phyloP scores from a whole-genome alignment of 768 basidiomycete genomes.

The Polyporus arcularius region DNA sequence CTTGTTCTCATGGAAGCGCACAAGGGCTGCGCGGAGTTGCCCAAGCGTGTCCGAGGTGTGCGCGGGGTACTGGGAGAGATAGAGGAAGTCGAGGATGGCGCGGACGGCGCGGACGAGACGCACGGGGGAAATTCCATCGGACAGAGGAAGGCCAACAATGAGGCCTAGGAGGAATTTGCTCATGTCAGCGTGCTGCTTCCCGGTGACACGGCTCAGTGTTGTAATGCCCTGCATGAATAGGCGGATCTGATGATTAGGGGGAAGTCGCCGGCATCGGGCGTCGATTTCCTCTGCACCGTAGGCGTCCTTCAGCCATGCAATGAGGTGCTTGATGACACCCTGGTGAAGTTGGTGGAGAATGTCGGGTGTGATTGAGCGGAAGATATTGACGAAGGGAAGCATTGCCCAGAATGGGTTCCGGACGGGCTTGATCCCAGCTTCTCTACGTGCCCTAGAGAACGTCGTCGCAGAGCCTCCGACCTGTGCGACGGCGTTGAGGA shows the following conservation, averaged over 20 bases:
- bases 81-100: constrained; percentile 38
- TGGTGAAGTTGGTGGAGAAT: constrained; percentile 31
- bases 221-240: constrained; percentile 39
- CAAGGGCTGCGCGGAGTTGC: constrained; percentile 28
- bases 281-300: not conserved
- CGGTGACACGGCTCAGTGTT: constrained; percentile 15
- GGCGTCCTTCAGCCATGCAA: constrained; percentile 2
- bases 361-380: constrained; percentile 27
- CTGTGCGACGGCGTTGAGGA: constrained; percentile 6
- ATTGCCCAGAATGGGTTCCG: constrained; percentile 25
- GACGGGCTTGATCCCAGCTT: constrained; percentile 22
- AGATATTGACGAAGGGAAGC: constrained; percentile 27
- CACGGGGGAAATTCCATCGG: not conserved
- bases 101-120: constrained; percentile 15
- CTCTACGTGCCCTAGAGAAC: constrained; percentile 11
- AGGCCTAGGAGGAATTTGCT: constrained; percentile 21
- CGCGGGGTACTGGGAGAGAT: constrained; percentile 34
- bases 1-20: constrained; percentile 41
- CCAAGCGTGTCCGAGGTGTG: constrained; percentile 35
- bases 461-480: not conserved
- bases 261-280: constrained; percentile 23
- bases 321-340: constrained; percentile 29
- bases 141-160: constrained; percentile 19
- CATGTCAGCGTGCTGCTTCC: constrained; percentile 25
- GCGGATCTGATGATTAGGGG: constrained; percentile 37